A percentile compares a stretch with the other conserved stretches of the same genome.
phyloP scores from a whole-genome alignment of 2,329 filamentous ascomycete species.

The Cercospora beticola region DNA sequence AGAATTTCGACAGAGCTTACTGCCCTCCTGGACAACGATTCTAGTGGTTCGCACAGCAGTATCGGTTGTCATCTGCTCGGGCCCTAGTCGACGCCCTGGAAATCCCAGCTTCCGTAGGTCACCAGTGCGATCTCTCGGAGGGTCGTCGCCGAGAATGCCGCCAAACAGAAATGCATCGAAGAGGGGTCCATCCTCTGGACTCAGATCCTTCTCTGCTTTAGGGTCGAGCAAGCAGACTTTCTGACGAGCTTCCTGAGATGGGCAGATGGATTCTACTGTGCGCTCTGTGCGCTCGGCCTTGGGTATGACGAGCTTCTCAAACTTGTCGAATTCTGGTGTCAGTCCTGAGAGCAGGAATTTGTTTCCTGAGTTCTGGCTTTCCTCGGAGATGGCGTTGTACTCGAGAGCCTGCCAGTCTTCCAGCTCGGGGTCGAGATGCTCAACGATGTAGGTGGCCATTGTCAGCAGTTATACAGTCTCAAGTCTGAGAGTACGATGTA shows the following conservation, averaged over 20 bases:
- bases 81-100: slow-evolving; percentile 78
- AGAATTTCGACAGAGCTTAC: slow-evolving; percentile 51
- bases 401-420: slow-evolving; percentile 93
- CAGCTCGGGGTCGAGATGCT: slow-evolving; percentile 93
- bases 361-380: slow-evolving; percentile 66
- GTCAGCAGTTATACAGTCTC: background rate
- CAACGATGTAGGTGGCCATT: slow-evolving; percentile 74
- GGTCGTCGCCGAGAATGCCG: slow-evolving; percentile 68
- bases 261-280: slow-evolving; percentile 80
- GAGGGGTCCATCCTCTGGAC: slow-evolving; percentile 73
- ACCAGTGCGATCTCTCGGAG: slow-evolving; percentile 76
- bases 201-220: slow-evolving; percentile 74
- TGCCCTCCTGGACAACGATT: slow-evolving; percentile 79
- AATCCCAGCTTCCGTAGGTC: slow-evolving; percentile 94
- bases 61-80: slow-evolving; percentile 97
- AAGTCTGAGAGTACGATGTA: background rate
- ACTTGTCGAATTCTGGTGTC: slow-evolving; percentile 56
- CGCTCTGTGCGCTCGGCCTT: slow-evolving; percentile 20
- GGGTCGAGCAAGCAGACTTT: slow-evolving; percentile 89
- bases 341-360: slow-evolving; percentile 42
- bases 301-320: slow-evolving; percentile 21
- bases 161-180: slow-evolving; percentile 96
- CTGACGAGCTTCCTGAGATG: slow-evolving; percentile 59
- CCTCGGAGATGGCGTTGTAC: slow-evolving; percentile 81
- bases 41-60: slow-evolving; percentile 93